These are phyloP conservation scores for Pulveroboletus sp. DNA, from an alignment of 768 basidiomycete species.

Conservation along the genomic window DNA sequence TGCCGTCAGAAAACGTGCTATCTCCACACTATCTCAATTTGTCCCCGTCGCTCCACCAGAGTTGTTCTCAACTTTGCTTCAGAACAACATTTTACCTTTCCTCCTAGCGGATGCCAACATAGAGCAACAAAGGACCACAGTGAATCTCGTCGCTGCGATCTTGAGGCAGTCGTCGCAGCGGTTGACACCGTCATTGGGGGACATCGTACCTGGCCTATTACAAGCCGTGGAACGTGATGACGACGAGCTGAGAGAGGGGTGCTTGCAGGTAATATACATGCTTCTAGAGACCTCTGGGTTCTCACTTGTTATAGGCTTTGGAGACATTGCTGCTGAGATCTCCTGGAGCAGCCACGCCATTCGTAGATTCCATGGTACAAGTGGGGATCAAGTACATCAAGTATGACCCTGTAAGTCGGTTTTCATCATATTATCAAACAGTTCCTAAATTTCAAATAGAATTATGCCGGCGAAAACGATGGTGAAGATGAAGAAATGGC, in stretches of 20 bases:
- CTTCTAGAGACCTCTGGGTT: neutral
- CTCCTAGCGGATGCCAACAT: slow-evolving; percentile 47
- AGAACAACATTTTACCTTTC: slow-evolving; percentile 55
- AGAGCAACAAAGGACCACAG: slow-evolving; percentile 72
- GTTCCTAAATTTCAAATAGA: slow-evolving; percentile 39
- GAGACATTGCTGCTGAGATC: slow-evolving; percentile 83
- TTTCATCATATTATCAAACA: neutral
- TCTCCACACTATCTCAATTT: slow-evolving; percentile 80
- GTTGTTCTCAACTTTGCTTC: slow-evolving; percentile 58
- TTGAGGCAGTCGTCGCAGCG: slow-evolving; percentile 68
- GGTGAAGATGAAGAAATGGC: slow-evolving; percentile 59
- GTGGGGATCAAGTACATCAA: slow-evolving; percentile 77
- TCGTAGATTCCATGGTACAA: slow-evolving; percentile 62
- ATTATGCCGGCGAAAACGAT: slow-evolving; percentile 71
- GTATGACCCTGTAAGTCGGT: slow-evolving; percentile 72
- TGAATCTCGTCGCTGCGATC: slow-evolving; percentile 75
- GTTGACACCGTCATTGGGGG: slow-evolving; percentile 53
- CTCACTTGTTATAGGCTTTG: slow-evolving; percentile 47
- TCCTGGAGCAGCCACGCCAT: slow-evolving; percentile 75
- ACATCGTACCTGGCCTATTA: slow-evolving; percentile 68
- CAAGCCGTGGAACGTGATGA: slow-evolving; percentile 69
- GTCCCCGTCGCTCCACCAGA: slow-evolving; percentile 64
- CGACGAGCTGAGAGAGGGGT: slow-evolving; percentile 78
- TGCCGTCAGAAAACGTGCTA: slow-evolving; percentile 90
- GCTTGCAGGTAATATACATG: slow-evolving; percentile 54